phyloP scores from a whole-genome alignment of 2,329 filamentous ascomycete species.

The Pseudophaeomoniella oleicola region DNA sequence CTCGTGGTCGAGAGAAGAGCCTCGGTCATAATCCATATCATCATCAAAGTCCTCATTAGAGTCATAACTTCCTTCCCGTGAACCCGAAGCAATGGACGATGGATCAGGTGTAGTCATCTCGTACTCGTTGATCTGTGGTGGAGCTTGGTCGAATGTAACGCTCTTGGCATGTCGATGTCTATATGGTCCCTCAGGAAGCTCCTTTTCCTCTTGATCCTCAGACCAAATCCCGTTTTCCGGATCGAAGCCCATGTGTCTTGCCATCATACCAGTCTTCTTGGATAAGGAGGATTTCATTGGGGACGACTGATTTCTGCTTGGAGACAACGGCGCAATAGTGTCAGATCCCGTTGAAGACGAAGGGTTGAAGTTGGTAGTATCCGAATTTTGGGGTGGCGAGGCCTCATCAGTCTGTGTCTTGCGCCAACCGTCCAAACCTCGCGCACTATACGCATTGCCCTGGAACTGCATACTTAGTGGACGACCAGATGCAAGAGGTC shows the following conservation, averaged over 20 bases:
- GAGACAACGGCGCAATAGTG: conserved; percentile 27
- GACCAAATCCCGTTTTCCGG: conserved; percentile 55
- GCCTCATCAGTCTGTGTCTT: conserved; percentile 18
- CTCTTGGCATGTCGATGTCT: conserved; percentile 84
- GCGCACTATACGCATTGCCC: conserved; percentile 53
- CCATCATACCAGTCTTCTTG: conserved; percentile 41
- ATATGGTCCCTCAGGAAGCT: conserved; percentile 49
- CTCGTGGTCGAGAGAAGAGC: conserved; percentile 49
- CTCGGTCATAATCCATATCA: conserved; percentile 46
- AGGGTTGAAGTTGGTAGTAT: conserved; percentile 8
- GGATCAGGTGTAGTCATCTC: conserved; percentile 94
- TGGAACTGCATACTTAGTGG: conserved; percentile 47
- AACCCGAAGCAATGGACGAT: conserved; percentile 81
- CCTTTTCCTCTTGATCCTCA: conserved; percentile 42
- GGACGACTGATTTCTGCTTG: conserved; percentile 58
- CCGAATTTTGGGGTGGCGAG: conserved; percentile 27
- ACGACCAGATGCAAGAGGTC: conserved; percentile 55
- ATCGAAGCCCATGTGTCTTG: conserved; percentile 37
- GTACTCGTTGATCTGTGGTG: conserved; percentile 92
- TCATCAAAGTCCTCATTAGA: conserved; percentile 60
- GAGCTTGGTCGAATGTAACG: conserved; percentile 88
- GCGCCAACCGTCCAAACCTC: conserved; percentile 24
- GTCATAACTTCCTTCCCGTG: conserved; percentile 85
- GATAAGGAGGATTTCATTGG: conserved; percentile 85
- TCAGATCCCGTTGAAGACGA: neutral